These are phyloP conservation scores for Domatiomyces catenatus DNA, from an alignment of 2,329 filamentous ascomycete species.

Conservation along the genomic window DNA sequence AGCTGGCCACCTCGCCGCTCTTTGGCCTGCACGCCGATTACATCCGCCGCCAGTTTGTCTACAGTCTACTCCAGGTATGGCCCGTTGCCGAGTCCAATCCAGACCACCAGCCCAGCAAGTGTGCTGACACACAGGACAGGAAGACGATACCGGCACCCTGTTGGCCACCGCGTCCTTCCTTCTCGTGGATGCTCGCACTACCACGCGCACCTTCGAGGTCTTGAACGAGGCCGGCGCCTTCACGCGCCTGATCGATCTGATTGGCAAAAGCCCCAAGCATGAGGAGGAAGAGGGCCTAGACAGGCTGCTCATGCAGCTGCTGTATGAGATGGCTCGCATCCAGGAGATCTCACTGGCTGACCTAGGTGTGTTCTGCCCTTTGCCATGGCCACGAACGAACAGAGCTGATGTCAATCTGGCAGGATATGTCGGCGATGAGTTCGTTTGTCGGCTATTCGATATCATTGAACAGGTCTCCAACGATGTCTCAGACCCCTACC, in stretches of 20 bases:
- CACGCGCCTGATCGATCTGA: slow-evolving; percentile 63
- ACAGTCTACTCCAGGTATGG: slow-evolving; percentile 59
- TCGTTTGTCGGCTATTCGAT: slow-evolving; percentile 68
- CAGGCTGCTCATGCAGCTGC: slow-evolving; percentile 65
- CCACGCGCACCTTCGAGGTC: slow-evolving; percentile 65
- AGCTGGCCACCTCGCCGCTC: slow-evolving; percentile 58
- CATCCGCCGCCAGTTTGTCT: slow-evolving; percentile 81
- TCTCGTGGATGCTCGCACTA: slow-evolving; percentile 66
- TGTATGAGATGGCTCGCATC: slow-evolving; percentile 94
- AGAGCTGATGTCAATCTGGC: slow-evolving; percentile 4
- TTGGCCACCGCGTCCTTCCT: slow-evolving; percentile 73
- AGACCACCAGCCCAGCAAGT: neutral
- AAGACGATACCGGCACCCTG: slow-evolving; percentile 67
- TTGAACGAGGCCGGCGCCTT: slow-evolving; percentile 84
- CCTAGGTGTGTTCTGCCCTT: slow-evolving; percentile 41
- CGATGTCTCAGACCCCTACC: slow-evolving; percentile 82
- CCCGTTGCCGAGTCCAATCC: neutral
- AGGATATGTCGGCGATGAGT: slow-evolving; percentile 55
- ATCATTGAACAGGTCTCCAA: slow-evolving; percentile 78
- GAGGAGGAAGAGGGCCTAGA: slow-evolving; percentile 58
- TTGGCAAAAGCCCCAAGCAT: slow-evolving; percentile 43
- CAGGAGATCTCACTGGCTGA: slow-evolving; percentile 66
- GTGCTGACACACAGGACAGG: slow-evolving; percentile 35
- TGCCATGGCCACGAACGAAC: neutral
- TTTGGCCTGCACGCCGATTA: slow-evolving; percentile 67